A percentile compares a stretch with the other conserved stretches of the same genome.
Conservation (phyloP, 257 asterid genomes). For the Knoxia roxburghii region DNA sequence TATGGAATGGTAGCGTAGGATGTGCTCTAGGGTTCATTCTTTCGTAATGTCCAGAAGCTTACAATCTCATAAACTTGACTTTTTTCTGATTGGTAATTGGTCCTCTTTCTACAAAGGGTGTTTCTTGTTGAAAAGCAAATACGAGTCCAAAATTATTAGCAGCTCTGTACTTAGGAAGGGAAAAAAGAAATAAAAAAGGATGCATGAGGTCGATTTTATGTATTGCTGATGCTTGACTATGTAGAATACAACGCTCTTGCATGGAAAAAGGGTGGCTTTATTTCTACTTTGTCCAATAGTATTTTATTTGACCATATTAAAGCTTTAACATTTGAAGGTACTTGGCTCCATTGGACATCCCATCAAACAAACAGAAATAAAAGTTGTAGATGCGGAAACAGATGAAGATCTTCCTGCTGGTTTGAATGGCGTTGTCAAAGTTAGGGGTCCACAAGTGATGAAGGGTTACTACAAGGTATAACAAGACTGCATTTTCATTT, state of each 20-base stretch:
- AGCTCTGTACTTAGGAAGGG: no score
- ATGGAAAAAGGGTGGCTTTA: no score
- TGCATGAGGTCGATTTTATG: not conserved
- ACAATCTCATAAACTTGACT: not conserved
- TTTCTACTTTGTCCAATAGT: constrained; percentile 16
- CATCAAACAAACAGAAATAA: constrained; percentile 57
- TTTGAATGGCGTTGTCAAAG: constrained; percentile 76
- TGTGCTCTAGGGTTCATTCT: not conserved
- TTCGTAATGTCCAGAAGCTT: not conserved
- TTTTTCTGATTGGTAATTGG: not conserved
- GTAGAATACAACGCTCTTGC: no score
- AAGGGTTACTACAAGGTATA: constrained; percentile 83
- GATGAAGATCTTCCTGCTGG: constrained; percentile 57
- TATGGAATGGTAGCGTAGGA: not conserved
- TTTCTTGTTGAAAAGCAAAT: not conserved
- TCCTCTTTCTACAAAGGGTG: not conserved
- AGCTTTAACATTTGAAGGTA: constrained; percentile 51
- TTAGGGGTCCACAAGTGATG: constrained; percentile 89
- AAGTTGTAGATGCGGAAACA: constrained; percentile 74
- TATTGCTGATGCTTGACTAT: not conserved
- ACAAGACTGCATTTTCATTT: not conserved
- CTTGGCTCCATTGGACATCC: constrained; percentile 91
- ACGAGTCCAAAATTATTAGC: not conserved
- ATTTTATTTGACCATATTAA: constrained; percentile 20
- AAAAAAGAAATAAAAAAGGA: no score